Conservation (phyloP, 148 eudicot genomes). For the Spergularia bocconei region DNA sequence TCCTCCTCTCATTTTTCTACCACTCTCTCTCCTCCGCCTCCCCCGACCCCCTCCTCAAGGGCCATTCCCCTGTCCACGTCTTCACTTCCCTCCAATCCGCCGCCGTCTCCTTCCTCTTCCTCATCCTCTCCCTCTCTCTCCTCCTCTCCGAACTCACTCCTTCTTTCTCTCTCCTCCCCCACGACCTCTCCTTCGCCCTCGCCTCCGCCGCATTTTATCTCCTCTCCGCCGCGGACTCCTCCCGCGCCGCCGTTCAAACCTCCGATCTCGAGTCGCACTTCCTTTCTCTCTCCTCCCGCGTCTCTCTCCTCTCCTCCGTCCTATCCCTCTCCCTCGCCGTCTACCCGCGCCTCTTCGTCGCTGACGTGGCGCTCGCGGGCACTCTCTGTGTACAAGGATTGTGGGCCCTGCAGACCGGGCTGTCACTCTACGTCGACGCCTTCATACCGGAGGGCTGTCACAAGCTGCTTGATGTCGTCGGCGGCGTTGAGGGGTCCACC, state of each 20-base stretch:
- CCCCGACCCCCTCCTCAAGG: conserved; percentile 71
- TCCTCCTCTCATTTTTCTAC: conserved; percentile 47
- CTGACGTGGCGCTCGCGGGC: conserved; percentile 54
- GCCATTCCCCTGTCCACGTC: conserved; percentile 67
- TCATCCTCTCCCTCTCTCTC: conserved; percentile 47
- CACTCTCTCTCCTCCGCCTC: conserved; percentile 43
- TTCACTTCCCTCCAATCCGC: conserved; percentile 72
- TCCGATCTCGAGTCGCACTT: conserved; percentile 58
- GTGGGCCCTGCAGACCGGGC: conserved; percentile 71
- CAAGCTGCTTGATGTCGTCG: conserved; percentile 63
- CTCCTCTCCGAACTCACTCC: conserved; percentile 54
- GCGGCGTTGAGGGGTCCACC: conserved; percentile 81
- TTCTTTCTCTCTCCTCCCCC: conserved; percentile 49
- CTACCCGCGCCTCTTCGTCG: conserved; percentile 54
- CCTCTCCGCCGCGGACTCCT: conserved; percentile 42
- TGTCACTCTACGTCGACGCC: conserved; percentile 74
- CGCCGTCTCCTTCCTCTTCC: conserved; percentile 57
- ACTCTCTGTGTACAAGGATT: conserved; percentile 62
- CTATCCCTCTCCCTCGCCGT: conserved; percentile 53
- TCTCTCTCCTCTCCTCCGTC: conserved; percentile 51
- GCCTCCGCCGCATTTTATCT: conserved; percentile 58
- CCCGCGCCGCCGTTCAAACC: conserved; percentile 40
- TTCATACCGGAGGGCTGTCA: conserved; percentile 91
- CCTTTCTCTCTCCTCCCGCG: conserved; percentile 45
- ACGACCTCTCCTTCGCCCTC: conserved; percentile 62